Percentiles rank a stretch among this genome's conserved stretches.
Conservation (phyloP, 192 early-diverging fungal genomes). For the Rhizophagus prolifer region DNA sequence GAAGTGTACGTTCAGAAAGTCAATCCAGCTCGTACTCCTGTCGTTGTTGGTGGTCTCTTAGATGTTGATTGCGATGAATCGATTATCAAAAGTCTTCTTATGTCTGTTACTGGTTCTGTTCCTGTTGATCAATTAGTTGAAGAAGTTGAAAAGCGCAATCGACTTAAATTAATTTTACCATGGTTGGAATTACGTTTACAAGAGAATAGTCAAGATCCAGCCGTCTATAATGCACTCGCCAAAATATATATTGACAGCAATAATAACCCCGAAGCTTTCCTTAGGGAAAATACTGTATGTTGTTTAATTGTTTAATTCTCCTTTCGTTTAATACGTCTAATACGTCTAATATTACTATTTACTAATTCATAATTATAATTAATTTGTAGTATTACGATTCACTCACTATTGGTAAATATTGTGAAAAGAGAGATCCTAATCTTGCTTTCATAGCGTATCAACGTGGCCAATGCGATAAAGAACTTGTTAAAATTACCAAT, state of each 20-base stretch:
- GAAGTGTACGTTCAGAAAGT: conserved; percentile 99
- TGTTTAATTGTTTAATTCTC: conserved; percentile 24
- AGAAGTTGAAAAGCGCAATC: conserved; percentile 94
- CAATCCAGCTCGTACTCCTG: conserved; percentile 89
- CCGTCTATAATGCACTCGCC: conserved; percentile 96
- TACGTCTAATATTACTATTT: neutral
- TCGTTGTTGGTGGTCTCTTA: conserved; percentile 93
- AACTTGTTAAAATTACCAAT: conserved; percentile 94
- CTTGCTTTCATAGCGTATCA: conserved; percentile 94
- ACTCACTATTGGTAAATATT: conserved; percentile 93
- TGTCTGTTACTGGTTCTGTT: conserved; percentile 79
- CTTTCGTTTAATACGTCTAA: neutral
- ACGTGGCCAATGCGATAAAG: conserved; percentile 91
- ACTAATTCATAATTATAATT: neutral
- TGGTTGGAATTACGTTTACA: conserved; percentile 90
- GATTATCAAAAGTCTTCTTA: conserved; percentile 86
- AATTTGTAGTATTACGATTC: conserved; percentile 76
- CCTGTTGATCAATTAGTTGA: conserved; percentile 85
- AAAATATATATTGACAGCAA: conserved; percentile 99
- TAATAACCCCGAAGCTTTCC: conserved; percentile 95
- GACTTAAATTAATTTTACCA: conserved; percentile 91
- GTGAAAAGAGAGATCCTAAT: conserved; percentile 97
- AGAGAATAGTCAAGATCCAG: conserved; percentile 85
- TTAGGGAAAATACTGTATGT: conserved; percentile 75
- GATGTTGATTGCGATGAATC: conserved; percentile 98